Base-by-base conservation (phyloP, 768 basidiomycete genomes). In the Nevesoporus exiguus region DNA sequence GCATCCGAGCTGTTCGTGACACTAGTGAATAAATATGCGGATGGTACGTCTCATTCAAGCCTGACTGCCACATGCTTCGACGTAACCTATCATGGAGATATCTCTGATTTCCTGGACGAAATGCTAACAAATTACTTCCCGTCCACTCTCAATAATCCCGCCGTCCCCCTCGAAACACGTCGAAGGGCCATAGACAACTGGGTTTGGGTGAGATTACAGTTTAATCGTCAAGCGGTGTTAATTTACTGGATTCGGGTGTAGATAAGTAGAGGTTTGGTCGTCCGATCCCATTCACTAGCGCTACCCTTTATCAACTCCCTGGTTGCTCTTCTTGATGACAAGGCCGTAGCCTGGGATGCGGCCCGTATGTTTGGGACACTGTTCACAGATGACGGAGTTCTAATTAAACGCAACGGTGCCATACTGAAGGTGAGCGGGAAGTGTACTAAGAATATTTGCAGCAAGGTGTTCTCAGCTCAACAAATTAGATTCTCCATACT, bases 391-490 rank as follows among this genome's bases (percentile, higher is more conserved):
- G 90, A 92, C 60, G 66, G 72, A 9, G 70, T 88, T 24, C 68
- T 97, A 60, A 87, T 82, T 10, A 98, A 93, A 71, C 75, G 76
- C 47, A 88, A 96, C 63, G 80, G 85, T 68, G 83, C 90, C 2
- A 78, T 89, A 14, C 75, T 93, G 36, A 88, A 86, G 77, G 96
- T 92, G 53, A 52, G 76, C 60, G 48, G 34, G 2, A 42, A 19
- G 9, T 36, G 24, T 15, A 1, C 13, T 39, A 14, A 51, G 34
- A 24, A 39, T 10, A 9, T 21, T 39, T 52, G 7, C 4, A 15
- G 15, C 31, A 11, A 43, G 15, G 21, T 31, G 17, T 41, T 19
- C 39, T 57, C n/a, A 50, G 48, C 5, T 55, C 51, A 27, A 52
- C 48, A 22, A 31, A 40, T 3, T 30, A 96, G 86, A 76, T 90